phyloP scores from a whole-genome alignment of 1,284 basidiomycete species.

The Hemileia vastatrix region DNA sequence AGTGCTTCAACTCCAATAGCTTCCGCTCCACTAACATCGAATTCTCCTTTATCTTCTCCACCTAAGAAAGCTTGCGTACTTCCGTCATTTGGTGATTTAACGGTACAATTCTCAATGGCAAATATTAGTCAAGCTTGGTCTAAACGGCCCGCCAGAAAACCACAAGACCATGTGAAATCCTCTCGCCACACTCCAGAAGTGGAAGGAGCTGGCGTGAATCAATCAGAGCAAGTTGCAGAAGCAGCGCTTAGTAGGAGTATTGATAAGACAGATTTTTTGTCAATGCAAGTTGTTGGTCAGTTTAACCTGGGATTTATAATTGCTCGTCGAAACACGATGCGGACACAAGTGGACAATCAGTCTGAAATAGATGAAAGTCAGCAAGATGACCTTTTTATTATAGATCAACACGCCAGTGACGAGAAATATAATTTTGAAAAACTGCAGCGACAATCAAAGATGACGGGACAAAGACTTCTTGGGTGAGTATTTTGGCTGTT shows the following conservation, averaged over 20 bases:
- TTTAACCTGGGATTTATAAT: conserved; percentile 97
- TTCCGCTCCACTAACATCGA: no score
- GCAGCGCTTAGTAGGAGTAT: conserved; percentile 74
- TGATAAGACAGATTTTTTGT: conserved; percentile 69
- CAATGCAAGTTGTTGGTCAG: conserved; percentile 82
- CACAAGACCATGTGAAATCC: not conserved
- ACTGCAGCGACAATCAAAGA: conserved; percentile 73
- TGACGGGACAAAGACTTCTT: conserved; percentile 75
- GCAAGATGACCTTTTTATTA: conserved; percentile 60
- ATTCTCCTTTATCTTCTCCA: no score
- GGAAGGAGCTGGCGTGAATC: conserved; percentile 55
- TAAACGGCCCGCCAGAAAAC: not conserved
- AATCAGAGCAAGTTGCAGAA: conserved; percentile 56
- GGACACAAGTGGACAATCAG: conserved; percentile 25
- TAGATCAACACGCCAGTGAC: conserved; percentile 73
- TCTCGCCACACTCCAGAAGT: not conserved
- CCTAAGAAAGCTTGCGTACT: no score
- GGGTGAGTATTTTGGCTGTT: conserved; percentile 50
- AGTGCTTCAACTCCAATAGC: no score
- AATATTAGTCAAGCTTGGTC: no score
- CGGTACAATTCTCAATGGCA: no score
- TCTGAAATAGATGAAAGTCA: conserved; percentile 14
- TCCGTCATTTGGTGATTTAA: no score
- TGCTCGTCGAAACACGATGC: conserved; percentile 54
- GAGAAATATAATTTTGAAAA: conserved; percentile 99